Evolutionary conservation across 768 basidiomycete genomes (phyloP), one percentile per base, ranked within the genome.

Genomic region (Cytidiella melzeri): DNA sequence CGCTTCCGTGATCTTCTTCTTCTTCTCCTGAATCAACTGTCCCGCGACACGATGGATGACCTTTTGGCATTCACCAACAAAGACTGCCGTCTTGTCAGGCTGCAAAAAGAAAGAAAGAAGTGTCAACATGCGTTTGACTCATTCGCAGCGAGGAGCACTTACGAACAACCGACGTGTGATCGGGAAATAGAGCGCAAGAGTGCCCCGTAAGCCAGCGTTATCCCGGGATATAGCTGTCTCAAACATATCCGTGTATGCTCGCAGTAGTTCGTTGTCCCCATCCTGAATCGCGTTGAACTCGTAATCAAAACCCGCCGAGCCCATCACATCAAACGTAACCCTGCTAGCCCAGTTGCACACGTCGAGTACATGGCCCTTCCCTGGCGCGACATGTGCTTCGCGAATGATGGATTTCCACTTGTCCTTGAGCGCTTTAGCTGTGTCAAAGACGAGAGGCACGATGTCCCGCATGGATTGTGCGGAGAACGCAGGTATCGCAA

Each of bases 261-360:
- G 63, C 55, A 91, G 85, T 6, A 92, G 73, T 56, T 86, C 83
- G 52, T 92, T 89, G 1, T 84, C 73, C 59, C 88, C 84, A 40
- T 88, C 76, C 41, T 85, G 75, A 28, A 95, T 84, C 1, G 92
- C 82, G 53, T 87, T 81, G 69, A 96, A 92, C 49, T 84, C 73
- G 58, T 94, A 94, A 54, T 83, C 87, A 60, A 94, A 95, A 1
- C 86, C 88, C 37, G 92, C 88, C n/a, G 89, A 64, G 1, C 92
- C 93, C 56, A 96, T 92, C 39, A 94, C 83, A 63, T 95, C 93
- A 59, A 96, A 87, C 0, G 92, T 92, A 7, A 84, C 83, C 38
- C 90, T 76, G 54, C 83, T 86, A 27, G 93, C 66, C 85, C 87
- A 94, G 55, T 78, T 80, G 60, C 79, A 83, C 5, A 93, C 79